phyloP scores from a whole-genome alignment of 164 flowering plant species.

The Stephania japonica region DNA sequence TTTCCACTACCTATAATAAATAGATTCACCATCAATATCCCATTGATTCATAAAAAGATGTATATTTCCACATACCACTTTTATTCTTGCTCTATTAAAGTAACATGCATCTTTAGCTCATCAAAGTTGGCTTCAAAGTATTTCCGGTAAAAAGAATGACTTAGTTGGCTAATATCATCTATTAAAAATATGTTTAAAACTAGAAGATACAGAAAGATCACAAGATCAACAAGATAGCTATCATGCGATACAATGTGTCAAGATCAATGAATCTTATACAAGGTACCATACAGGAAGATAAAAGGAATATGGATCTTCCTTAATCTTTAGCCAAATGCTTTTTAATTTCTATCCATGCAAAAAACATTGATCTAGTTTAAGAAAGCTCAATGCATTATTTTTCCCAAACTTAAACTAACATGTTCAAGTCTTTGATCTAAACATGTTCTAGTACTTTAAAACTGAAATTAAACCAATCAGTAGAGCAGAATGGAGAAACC shows the following conservation, averaged over 20 bases:
- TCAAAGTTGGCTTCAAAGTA: neutral
- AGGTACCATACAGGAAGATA: no score
- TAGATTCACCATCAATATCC: neutral
- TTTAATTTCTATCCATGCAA: no score
- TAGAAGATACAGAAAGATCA: neutral
- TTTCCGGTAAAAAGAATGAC: neutral
- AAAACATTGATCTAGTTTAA: no score
- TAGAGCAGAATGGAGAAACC: constrained; percentile 33
- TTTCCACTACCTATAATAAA: constrained; percentile 75
- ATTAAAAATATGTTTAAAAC: neutral
- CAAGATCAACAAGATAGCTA: neutral
- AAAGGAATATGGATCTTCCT: no score
- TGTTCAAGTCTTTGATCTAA: no score
- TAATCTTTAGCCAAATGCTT: no score
- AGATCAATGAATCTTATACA: no score
- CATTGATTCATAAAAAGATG: neutral
- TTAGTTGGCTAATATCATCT: neutral
- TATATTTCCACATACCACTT: neutral
- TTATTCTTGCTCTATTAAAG: neutral
- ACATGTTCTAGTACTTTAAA: neutral
- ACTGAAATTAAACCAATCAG: neutral
- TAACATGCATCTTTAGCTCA: neutral
- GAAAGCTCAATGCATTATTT: no score
- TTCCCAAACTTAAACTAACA: no score
- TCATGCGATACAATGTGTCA: no score